Base-by-base conservation (phyloP, 2,329 filamentous ascomycete genomes). In the Cercospora canescens region DNA sequence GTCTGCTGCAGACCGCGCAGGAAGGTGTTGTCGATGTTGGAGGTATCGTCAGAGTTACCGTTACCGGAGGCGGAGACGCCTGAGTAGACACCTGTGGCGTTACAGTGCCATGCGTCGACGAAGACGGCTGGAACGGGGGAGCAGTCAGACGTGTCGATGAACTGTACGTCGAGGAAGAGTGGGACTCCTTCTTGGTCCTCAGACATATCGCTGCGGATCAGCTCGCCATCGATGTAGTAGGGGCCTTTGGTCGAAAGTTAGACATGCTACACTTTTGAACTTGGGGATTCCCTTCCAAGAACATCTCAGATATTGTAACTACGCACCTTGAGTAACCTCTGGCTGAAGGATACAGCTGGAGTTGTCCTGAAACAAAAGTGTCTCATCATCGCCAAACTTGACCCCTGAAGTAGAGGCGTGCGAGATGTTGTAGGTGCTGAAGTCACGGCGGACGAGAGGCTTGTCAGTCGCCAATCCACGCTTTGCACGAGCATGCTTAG, bases 41-140 rank as follows among this genome's bases (percentile, higher is more conserved):
- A 72, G 35, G 68, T 67, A 56, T 72, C 70, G 67, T 69, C 41
- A 12, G 21, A 7, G 55, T 77, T 75, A 18, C 76, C 79, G 65
- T 81, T 81, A 26, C 77, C 77, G 24, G 62, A 68, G 28, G 64
- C 70, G 35, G 52, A 8, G 39, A 71, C 67, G 61, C 81, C 81
- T 7, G 76, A 79, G 74, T 83, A 84, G 28, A 82, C 79, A 28
- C 82, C 81, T 5, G 81, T 82, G 16, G 81, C 69, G 71, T 83
- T 82, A 60, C 66, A 67, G 61, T 72, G 69, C 82, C 82, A 83
- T 34, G 81, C 74, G 65, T 84, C 81, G 8, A 83, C 66, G 67
- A 78, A 78, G n/a, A 81, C 75, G 2, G 82, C 74, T 2, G 79
- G 75, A 2, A 83, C 73, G 2, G 80, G 76, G 62, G 78, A 71